phyloP scores from a whole-genome alignment of 2,329 filamentous ascomycete species.

The Didymella pinodella region DNA sequence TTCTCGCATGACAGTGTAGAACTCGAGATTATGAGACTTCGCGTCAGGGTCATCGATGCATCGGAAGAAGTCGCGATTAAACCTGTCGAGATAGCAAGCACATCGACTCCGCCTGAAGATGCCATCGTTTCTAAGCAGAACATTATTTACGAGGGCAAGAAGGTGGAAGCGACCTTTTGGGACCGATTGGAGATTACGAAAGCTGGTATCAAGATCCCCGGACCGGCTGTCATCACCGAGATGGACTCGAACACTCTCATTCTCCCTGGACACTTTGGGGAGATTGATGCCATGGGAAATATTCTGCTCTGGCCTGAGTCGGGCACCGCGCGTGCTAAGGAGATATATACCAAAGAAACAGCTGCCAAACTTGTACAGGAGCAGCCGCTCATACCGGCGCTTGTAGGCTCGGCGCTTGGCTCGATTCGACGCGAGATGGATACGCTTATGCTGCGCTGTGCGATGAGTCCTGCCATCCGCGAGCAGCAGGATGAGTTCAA shows the following conservation, averaged over 20 bases:
- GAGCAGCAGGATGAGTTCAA: slow-evolving; percentile 64
- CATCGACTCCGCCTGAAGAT: slow-evolving; percentile 42
- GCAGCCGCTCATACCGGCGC: slow-evolving; percentile 55
- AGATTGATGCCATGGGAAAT: slow-evolving; percentile 59
- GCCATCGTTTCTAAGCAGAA: slow-evolving; percentile 52
- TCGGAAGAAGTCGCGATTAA: slow-evolving; percentile 54
- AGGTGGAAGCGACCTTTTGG: slow-evolving; percentile 55
- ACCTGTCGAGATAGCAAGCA: slow-evolving; percentile 39
- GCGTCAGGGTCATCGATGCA: slow-evolving; percentile 55
- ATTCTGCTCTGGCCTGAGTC: slow-evolving; percentile 57
- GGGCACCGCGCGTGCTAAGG: slow-evolving; percentile 36
- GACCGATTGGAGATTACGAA: slow-evolving; percentile 54
- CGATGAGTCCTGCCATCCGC: slow-evolving; percentile 61
- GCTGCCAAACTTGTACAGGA: slow-evolving; percentile 50
- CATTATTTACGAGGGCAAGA: slow-evolving; percentile 54
- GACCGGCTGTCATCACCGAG: slow-evolving; percentile 59
- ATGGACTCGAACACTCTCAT: slow-evolving; percentile 63
- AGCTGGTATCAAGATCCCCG: slow-evolving; percentile 52
- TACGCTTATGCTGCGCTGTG: slow-evolving; percentile 59
- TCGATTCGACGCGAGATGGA: slow-evolving; percentile 62
- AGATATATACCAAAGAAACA: slow-evolving; percentile 48
- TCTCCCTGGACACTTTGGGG: slow-evolving; percentile 57
- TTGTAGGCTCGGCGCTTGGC: slow-evolving; percentile 56
- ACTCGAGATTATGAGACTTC: slow-evolving; percentile 59
- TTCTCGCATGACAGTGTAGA: slow-evolving; percentile 56